Evolutionary conservation across 148 eudicot genomes (phyloP).

Genomic region (Rhododendron simsii): DNA sequence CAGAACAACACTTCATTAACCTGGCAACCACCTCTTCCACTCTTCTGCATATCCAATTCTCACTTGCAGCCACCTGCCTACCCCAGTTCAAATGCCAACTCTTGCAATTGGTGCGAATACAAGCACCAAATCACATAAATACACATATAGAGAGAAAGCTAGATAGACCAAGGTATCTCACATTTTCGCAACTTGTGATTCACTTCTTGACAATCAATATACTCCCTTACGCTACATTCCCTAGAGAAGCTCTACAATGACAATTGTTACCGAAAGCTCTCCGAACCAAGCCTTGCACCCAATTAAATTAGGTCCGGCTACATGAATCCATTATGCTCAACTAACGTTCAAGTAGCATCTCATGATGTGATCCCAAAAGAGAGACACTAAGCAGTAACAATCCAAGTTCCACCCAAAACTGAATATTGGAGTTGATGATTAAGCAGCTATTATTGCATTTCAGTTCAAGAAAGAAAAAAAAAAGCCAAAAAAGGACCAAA

Average conservation of each 20-base stretch:
- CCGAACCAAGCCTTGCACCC: background rate
- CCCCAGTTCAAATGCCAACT: background rate
- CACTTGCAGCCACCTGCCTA: background rate
- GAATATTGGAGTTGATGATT: background rate
- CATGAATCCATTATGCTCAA: background rate
- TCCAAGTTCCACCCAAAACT: background rate
- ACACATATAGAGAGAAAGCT: background rate
- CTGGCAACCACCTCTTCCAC: background rate
- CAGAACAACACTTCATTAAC: background rate
- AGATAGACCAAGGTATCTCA: background rate
- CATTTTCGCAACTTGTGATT: background rate
- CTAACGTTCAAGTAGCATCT: background rate
- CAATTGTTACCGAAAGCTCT: background rate
- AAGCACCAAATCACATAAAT: background rate
- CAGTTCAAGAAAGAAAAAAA: background rate
- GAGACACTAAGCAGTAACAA: background rate
- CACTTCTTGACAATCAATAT: background rate
- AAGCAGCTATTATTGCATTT: background rate
- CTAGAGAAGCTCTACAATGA: background rate
- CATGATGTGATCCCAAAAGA: background rate
- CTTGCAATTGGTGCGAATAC: background rate
- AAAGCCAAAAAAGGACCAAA: background rate
- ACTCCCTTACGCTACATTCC: background rate
- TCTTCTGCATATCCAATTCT: background rate
- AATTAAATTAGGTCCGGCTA: background rate